Evolutionary conservation across 192 early-diverging fungal species (phyloP), one percentile per base, ranked within the genome.

Genomic region (Coemansia sp.): DNA sequence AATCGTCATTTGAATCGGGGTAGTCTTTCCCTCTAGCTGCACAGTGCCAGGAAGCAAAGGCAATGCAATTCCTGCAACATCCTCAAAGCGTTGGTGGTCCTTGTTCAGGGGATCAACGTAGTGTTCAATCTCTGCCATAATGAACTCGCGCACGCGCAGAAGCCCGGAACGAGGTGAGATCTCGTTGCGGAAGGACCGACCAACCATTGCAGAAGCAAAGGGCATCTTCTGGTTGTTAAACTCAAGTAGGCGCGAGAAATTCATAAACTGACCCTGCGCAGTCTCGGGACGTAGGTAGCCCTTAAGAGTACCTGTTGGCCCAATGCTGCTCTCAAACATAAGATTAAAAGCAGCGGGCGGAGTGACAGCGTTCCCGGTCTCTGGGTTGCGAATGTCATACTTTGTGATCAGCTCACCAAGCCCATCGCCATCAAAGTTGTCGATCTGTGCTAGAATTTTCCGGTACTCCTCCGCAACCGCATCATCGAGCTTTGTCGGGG

Each of bases 191-290:
- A 99, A 98, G 30, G 94, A 94, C 61, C 94, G 94, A 74, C 97
- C 97, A 39, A 99, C 91, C 66, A 92, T 93, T 42, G 97, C 96
- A 57, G 95, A 97, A 31, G 97, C 97, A 80, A 99, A 99, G n/a
- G 97, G 97, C 91, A 99, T 94, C 67, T 92, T 90, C 58, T 92
- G 91, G 80, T 93, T 96, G 87, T 99, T 99, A 84, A 92, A 96
- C 74, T 99, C 97, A 54, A 98, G 87, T 50, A 99, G 86, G 21
- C 88, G 85, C 84, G 95, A 93, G 71, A 99, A 99, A 87, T 98
- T 98, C 62, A 99, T 80, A 77, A 99, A 99, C 81, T 99, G 97
- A 72, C 97, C 97, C 85, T 99, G 97, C 30, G 97, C 96, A n/a
- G 97, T 99, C 83, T 99, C 97, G 50, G 97, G 97, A 23, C 97